Conservation (phyloP, 768 basidiomycete species). For the Mycena belliarum region DNA sequence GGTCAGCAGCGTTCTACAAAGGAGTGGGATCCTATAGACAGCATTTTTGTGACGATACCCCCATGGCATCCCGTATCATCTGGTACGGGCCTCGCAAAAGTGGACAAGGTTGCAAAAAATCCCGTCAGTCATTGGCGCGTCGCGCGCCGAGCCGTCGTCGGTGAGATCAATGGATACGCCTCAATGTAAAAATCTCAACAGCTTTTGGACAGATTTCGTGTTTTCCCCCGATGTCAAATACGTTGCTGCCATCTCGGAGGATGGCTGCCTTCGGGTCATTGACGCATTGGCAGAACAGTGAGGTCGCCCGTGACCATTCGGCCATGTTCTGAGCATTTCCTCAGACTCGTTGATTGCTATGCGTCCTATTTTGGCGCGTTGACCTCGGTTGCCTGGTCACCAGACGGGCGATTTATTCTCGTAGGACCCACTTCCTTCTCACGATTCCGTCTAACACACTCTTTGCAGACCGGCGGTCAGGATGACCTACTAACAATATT, state of each 20-base stretch:
- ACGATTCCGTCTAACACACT: constrained; percentile 2
- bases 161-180: constrained; percentile 40
- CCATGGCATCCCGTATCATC: constrained; percentile 79
- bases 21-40: constrained; percentile 78
- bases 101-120: constrained; percentile 62
- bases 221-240: constrained; percentile 93
- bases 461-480: constrained; percentile 86
- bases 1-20: constrained; percentile 28
- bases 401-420: constrained; percentile 90
- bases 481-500: constrained; percentile 95
- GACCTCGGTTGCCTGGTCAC: constrained; percentile 92
- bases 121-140: constrained; percentile 91
- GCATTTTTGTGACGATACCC: constrained; percentile 78
- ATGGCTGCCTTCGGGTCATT: constrained; percentile 87
- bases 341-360: constrained; percentile 91
- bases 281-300: constrained; percentile 87
- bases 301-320: constrained; percentile 27
- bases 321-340: not conserved
- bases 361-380: constrained; percentile 93
- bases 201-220: constrained; percentile 66
- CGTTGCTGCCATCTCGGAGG: constrained; percentile 89
- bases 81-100: constrained; percentile 47
- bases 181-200: not conserved
- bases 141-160: constrained; percentile 68
- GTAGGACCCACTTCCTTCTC: constrained; percentile 38